These are phyloP conservation scores for Pythium phragmitis DNA, from an alignment of 352 stramenopile species.

Conservation along the genomic window DNA sequence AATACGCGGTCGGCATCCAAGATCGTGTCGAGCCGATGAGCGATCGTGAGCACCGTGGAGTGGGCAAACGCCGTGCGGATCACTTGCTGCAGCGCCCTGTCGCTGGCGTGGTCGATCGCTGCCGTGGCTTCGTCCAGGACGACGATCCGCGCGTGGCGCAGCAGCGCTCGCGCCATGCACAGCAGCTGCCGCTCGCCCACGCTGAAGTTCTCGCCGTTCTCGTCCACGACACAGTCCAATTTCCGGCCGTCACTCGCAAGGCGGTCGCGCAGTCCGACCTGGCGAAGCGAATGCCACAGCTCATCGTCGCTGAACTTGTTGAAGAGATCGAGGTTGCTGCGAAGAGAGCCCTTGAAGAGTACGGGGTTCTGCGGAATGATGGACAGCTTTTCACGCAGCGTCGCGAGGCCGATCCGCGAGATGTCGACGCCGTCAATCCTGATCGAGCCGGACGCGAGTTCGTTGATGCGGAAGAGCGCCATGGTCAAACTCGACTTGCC, in stretches of 20 bases:
- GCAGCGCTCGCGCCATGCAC: constrained; percentile 38
- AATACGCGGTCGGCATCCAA: constrained; percentile 14
- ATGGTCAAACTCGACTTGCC: constrained; percentile 88
- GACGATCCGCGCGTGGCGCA: constrained; percentile 68
- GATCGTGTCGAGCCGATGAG: constrained; percentile 18
- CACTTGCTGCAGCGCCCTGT: constrained; percentile 53
- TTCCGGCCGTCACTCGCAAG: constrained; percentile 37
- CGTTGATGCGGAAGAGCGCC: constrained; percentile 92
- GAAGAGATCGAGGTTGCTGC: constrained; percentile 91
- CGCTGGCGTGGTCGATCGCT: constrained; percentile 77
- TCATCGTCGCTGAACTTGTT: constrained; percentile 67
- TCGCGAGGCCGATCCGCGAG: constrained; percentile 64
- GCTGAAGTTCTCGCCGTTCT: constrained; percentile 93
- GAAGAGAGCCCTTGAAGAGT: constrained; percentile 89
- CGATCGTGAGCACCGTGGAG: constrained; percentile 96
- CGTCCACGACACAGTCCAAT: constrained; percentile 80
- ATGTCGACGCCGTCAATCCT: constrained; percentile 88
- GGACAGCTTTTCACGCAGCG: constrained; percentile 80
- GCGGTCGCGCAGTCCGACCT: constrained; percentile 55
- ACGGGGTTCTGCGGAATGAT: constrained; percentile 95
- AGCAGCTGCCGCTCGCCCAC: constrained; percentile 36
- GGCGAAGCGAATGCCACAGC: constrained; percentile 46
- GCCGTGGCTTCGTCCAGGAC: constrained; percentile 78
- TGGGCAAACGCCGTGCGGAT: constrained; percentile 84
- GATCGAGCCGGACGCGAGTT: constrained; percentile 86